Conservation (phyloP, 257 asterid genomes). For the Solanum ahanhuiri region DNA sequence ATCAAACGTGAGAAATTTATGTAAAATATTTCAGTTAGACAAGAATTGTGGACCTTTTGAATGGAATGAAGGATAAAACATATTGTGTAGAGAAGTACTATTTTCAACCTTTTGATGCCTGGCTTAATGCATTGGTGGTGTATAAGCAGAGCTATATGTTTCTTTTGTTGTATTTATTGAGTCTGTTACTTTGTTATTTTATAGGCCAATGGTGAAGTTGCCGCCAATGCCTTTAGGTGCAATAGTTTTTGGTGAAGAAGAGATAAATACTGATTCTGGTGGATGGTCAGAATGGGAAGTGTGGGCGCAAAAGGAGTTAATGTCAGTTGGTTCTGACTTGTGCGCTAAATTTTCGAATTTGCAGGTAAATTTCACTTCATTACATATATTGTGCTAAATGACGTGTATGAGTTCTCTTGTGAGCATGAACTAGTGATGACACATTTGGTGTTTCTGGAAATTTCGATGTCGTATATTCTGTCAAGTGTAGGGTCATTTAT, state of each 20-base stretch:
- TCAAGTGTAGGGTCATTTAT: neutral
- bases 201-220: conserved; percentile 58
- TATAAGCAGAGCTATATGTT: conserved; percentile 1
- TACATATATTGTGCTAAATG: neutral
- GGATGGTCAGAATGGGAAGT: conserved; percentile 71
- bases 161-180: conserved; percentile 3
- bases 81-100: neutral
- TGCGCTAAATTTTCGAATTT: conserved; percentile 55
- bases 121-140: neutral
- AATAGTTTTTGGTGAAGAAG: conserved; percentile 7
- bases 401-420: neutral
- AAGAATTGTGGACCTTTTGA: neutral
- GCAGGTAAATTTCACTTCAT: conserved; percentile 43
- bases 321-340: conserved; percentile 81
- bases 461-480: neutral
- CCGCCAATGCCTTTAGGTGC: conserved; percentile 52
- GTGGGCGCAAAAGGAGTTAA: conserved; percentile 74
- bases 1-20: neutral
- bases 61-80: neutral
- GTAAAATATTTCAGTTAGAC: neutral
- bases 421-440: neutral
- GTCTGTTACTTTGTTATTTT: neutral
- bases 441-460: neutral
- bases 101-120: neutral
- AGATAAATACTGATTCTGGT: conserved; percentile 10